Evolutionary conservation across 768 basidiomycete species (phyloP).

Genomic region (Phlebiopsis flavidoalba): DNA sequence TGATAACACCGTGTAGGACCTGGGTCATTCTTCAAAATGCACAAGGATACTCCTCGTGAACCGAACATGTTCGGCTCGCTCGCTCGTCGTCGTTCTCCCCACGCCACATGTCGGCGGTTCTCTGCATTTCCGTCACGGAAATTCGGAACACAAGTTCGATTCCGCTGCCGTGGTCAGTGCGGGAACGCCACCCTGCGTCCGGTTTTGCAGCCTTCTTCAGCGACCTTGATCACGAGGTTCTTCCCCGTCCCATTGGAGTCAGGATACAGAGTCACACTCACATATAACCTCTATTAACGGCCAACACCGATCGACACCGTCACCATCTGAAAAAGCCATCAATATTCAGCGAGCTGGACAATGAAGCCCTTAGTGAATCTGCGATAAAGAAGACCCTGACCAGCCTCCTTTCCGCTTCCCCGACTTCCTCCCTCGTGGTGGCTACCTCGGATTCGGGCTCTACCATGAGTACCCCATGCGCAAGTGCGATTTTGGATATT

Average conservation of each 20-base stretch:
- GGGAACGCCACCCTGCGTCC: slow-evolving; percentile 12
- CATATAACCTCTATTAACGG: slow-evolving; percentile 32
- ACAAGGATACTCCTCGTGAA: slow-evolving; percentile 22
- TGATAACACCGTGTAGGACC: slow-evolving; percentile 8
- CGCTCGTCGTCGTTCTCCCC: slow-evolving; percentile 43
- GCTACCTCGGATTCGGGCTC: slow-evolving; percentile 34
- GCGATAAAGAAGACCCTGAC: neutral
- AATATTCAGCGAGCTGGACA: too few relatives aligned
- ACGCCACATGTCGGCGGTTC: slow-evolving; percentile 38
- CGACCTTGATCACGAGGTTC: slow-evolving; percentile 41
- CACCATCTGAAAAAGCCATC: neutral
- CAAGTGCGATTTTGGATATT: too few relatives aligned
- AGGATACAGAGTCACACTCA: slow-evolving; percentile 37
- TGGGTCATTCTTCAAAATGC: slow-evolving; percentile 24
- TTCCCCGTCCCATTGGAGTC: slow-evolving; percentile 29
- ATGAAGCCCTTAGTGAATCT: too few relatives aligned
- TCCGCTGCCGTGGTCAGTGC: slow-evolving; percentile 14
- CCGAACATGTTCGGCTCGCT: slow-evolving; percentile 35
- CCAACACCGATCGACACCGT: neutral
- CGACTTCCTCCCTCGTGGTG: slow-evolving; percentile 31
- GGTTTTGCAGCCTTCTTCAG: slow-evolving; percentile 36
- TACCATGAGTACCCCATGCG: slow-evolving; percentile 27
- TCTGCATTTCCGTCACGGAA: slow-evolving; percentile 25
- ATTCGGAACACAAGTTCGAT: slow-evolving; percentile 29
- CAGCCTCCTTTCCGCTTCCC: slow-evolving; percentile 25